A percentile compares a stretch with the other conserved stretches of the same genome.
These are phyloP conservation scores for Pyrenula massariospora DNA, from an alignment of 495 filamentous ascomycete genomes.

Conservation along the genomic window DNA sequence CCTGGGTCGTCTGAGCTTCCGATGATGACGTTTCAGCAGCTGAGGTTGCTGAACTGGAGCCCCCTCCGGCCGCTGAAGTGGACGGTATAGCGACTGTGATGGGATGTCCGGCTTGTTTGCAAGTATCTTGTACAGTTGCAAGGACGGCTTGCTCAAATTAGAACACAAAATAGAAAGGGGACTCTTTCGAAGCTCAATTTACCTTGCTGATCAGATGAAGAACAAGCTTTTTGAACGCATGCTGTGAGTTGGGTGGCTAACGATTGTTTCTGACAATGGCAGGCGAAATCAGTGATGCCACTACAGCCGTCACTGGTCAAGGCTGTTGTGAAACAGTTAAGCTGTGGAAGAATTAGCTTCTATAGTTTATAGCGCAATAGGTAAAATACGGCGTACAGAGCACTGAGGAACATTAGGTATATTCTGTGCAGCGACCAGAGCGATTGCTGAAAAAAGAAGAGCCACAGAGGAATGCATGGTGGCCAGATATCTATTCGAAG, in stretches of 20 bases:
- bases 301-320: conserved; percentile 31
- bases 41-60: too few relatives aligned
- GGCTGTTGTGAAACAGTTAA: conserved; percentile 29
- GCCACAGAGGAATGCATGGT: conserved; percentile 29
- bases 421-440: conserved; percentile 27
- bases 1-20: too few relatives aligned
- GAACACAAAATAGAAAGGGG: not conserved
- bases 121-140: conserved; percentile 21
- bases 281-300: conserved; percentile 32
- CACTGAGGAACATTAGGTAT: conserved; percentile 28
- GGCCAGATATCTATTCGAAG: not conserved
- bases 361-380: conserved; percentile 1
- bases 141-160: conserved; percentile 18
- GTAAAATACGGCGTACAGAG: conserved; percentile 22
- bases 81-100: conserved; percentile 14
- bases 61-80: not conserved
- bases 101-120: conserved; percentile 24
- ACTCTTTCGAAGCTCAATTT: conserved; percentile 3
- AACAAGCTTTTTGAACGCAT: conserved; percentile 32
- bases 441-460: conserved; percentile 22
- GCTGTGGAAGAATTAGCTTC: conserved; percentile 9
- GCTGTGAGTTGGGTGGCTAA: conserved; percentile 28
- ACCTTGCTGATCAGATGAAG: conserved; percentile 23
- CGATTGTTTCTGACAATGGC: conserved; percentile 35
- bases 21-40: too few relatives aligned